Conservation (phyloP, 2,329 filamentous ascomycete genomes). For the Cordyceps tenuipes region DNA sequence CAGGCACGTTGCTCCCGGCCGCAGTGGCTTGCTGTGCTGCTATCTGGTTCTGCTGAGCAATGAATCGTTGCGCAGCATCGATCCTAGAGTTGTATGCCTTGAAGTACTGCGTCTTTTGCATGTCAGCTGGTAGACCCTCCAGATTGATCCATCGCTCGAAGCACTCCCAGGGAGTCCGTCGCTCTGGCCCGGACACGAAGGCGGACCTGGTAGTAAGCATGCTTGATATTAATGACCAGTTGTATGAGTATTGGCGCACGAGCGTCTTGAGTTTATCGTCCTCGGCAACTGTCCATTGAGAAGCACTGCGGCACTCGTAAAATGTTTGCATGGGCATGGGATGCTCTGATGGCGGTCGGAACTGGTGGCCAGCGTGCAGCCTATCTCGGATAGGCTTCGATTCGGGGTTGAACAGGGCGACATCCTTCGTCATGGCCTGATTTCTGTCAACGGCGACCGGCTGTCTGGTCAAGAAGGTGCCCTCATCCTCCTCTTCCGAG, state of each 20-base stretch:
- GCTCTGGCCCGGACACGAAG: slow-evolving; percentile 78
- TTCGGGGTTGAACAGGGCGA: slow-evolving; percentile 82
- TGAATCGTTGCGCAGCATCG: slow-evolving; percentile 48
- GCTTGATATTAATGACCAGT: slow-evolving; percentile 90
- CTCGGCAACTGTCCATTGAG: slow-evolving; percentile 84
- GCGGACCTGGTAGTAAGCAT: slow-evolving; percentile 66
- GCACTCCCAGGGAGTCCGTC: slow-evolving; percentile 95
- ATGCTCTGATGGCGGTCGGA: slow-evolving; percentile 85
- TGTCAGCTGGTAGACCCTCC: slow-evolving; percentile 83
- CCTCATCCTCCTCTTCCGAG: slow-evolving; percentile 48
- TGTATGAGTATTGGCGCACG: slow-evolving; percentile 91
- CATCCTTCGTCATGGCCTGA: slow-evolving; percentile 61
- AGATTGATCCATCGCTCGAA: slow-evolving; percentile 94
- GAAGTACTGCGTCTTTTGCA: slow-evolving; percentile 95
- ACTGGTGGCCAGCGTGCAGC: slow-evolving; percentile 83
- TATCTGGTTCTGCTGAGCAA: slow-evolving; percentile 45
- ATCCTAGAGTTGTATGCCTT: slow-evolving; percentile 58
- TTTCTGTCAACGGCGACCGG: slow-evolving; percentile 40
- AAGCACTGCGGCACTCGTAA: slow-evolving; percentile 78
- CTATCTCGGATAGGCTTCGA: slow-evolving; percentile 86
- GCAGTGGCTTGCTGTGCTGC: slow-evolving; percentile 42
- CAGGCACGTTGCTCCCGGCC: slow-evolving; percentile 24
- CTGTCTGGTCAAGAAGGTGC: slow-evolving; percentile 49
- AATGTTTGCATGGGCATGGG: slow-evolving; percentile 85
- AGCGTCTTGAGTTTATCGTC: slow-evolving; percentile 81